phyloP scores from a whole-genome alignment of 768 basidiomycete genomes.

The Fibroporia radiculosa region DNA sequence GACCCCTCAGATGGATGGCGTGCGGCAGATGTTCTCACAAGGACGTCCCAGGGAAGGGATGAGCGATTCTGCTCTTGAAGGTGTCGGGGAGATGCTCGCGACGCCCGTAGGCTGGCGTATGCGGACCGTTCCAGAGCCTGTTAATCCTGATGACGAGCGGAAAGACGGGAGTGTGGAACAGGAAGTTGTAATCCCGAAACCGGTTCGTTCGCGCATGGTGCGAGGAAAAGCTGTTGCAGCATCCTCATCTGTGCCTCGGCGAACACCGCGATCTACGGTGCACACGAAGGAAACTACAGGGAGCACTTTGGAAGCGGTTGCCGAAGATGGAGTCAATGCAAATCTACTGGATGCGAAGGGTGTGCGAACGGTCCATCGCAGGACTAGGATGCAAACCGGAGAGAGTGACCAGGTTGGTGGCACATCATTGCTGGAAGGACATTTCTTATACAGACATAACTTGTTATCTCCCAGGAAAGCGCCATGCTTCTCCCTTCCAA shows the following conservation, averaged over 20 bases:
- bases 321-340: conserved; percentile 4
- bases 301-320: conserved; percentile 10
- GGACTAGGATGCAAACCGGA: conserved; percentile 15
- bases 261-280: conserved; percentile 10
- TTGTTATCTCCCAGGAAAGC: background rate
- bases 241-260: conserved; percentile 2
- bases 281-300: conserved; percentile 9
- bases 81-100: conserved; percentile 25
- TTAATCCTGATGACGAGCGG: conserved; percentile 1
- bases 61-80: conserved; percentile 18
- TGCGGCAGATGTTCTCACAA: conserved; percentile 23
- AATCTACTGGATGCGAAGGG: background rate
- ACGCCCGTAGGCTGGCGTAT: conserved; percentile 21
- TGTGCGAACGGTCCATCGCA: conserved; percentile 8
- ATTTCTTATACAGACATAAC: background rate
- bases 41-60: conserved; percentile 10
- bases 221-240: conserved; percentile 3
- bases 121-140: conserved; percentile 7
- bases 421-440: background rate
- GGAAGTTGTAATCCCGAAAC: conserved; percentile 4
- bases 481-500: background rate
- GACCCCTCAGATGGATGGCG: conserved; percentile 29
- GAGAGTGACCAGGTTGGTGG: conserved; percentile 15
- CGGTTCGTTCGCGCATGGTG: conserved; percentile 1
- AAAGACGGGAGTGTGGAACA: conserved; percentile 5